Evolutionary conservation across 225 moss, liverwort and hornwort genomes (phyloP), one percentile per base, ranked within the genome.

Genomic region (Anthoceros angustus): DNA sequence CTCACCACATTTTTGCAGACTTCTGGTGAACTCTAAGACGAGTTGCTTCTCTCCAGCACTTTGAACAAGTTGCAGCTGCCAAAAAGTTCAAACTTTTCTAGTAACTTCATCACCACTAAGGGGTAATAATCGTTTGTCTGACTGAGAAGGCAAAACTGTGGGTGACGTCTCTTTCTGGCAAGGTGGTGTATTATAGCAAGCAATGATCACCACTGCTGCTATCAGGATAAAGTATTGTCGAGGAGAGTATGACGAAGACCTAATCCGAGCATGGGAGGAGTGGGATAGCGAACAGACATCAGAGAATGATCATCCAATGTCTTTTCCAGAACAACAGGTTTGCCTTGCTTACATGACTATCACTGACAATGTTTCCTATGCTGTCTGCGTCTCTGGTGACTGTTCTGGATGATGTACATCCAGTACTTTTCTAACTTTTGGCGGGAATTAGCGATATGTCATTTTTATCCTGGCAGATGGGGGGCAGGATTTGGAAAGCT

Each of bases 381-480:
- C 4, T 18, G n/a, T n/a, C n/a, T n/a, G 55, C 5, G 55, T 23
- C 55, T 23, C 45, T 10, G 18, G 14, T 15, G 7, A 55, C n/a
- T 7, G 55, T 23, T 23, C 18, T n/a, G 55, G 7, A 9, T 18
- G 18, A 18, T 20, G 12, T 12, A 18, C 18, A 48, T 48, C 12
- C 5, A 12, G 10, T 23, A 5, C 55, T 8, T 55, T 23, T 55
- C 23, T 55, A 15, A 55, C 55, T 15, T 20, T 55, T 23, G 26
- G 42, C 21, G 66, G 39, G 73, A 70, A 76, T 65, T 92, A 98
- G 98, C 75, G 89, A 80, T 98, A 86, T 82, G 86, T 98, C 61
- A 75, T 89, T 41, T 92, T 92, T 79, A 83, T 89, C 64, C 76
- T 98, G 63, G 84, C 89, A 86, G 98, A 98, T 70, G 98, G 98